phyloP scores from a whole-genome alignment of 306 rosid species.

The Begonia fuchsioides region DNA sequence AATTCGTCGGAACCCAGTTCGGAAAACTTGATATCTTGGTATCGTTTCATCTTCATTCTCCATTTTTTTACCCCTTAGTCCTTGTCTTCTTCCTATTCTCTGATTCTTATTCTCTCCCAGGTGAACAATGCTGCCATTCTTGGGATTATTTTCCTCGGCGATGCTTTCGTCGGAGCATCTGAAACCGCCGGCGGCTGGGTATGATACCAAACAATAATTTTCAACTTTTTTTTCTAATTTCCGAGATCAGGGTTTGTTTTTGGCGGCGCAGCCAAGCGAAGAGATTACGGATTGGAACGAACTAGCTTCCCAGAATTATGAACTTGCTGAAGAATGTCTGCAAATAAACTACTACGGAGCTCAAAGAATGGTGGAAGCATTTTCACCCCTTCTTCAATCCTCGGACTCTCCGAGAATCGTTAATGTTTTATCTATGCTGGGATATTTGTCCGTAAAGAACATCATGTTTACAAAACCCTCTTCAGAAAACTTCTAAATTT shows the following conservation, averaged over 20 bases:
- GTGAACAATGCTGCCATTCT: conserved; percentile 21
- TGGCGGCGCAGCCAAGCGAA: background rate
- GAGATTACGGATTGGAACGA: background rate
- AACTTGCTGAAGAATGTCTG: conserved; percentile 5
- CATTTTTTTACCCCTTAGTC: no score
- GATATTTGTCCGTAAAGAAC: background rate
- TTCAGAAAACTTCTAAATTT: no score
- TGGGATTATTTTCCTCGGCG: conserved; percentile 3
- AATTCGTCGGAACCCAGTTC: conserved; percentile 18
- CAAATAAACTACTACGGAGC: conserved; percentile 3
- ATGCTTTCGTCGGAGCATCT: conserved; percentile 1
- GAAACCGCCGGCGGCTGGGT: background rate
- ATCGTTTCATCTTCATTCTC: no score
- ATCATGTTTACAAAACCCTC: no score
- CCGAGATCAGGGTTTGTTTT: background rate
- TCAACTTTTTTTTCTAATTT: no score
- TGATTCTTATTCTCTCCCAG: no score
- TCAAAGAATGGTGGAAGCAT: conserved; percentile 7
- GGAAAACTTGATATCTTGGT: conserved; percentile 32
- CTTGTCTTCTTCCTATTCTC: no score
- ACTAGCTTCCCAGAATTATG: background rate
- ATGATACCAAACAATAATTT: no score
- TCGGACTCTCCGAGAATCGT: conserved; percentile 9
- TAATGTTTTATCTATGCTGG: conserved; percentile 4
- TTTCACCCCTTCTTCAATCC: conserved; percentile 2